Conservation (phyloP, 2,329 filamentous ascomycete species). For the Drechslerella coelobrocha region DNA sequence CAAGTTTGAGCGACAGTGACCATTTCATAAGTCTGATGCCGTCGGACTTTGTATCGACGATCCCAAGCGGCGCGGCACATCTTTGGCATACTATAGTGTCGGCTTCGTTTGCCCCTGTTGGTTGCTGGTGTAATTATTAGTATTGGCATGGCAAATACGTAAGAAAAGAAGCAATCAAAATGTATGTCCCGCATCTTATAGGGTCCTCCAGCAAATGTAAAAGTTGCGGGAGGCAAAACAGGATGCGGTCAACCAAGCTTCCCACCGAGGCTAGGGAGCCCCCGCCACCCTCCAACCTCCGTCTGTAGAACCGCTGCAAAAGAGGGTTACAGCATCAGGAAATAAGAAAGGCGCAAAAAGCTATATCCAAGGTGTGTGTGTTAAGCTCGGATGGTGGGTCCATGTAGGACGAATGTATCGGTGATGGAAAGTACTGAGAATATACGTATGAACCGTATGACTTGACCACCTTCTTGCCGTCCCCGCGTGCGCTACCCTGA, state of each 20-base stretch:
- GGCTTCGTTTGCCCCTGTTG: conserved; percentile 30
- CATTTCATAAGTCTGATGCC: conserved; percentile 48
- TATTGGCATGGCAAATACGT: neutral
- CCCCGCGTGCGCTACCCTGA: conserved; percentile 20
- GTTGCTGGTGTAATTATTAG: conserved; percentile 30
- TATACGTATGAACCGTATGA: conserved; percentile 37
- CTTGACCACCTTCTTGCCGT: conserved; percentile 51
- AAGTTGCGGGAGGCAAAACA: conserved; percentile 48
- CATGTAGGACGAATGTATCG: conserved; percentile 50
- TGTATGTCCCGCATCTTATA: conserved; percentile 48
- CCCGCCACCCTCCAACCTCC: neutral
- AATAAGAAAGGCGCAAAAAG: conserved; percentile 2
- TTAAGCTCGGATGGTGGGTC: conserved; percentile 34
- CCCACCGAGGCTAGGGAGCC: conserved; percentile 35
- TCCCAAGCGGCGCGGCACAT: conserved; percentile 37
- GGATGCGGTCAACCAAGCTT: conserved; percentile 41
- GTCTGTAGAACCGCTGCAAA: conserved; percentile 24
- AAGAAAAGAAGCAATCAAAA: neutral
- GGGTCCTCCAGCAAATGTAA: conserved; percentile 56
- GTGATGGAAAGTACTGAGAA: conserved; percentile 47
- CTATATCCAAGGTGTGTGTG: conserved; percentile 37
- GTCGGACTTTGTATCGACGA: conserved; percentile 40
- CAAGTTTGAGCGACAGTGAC: conserved; percentile 28
- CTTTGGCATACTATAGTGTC: conserved; percentile 22
- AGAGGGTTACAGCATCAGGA: conserved; percentile 31